Evolutionary conservation across 1,139 yeast species (phyloP), one percentile per base, ranked within the genome.

Genomic region (Candida glucosophila): DNA sequence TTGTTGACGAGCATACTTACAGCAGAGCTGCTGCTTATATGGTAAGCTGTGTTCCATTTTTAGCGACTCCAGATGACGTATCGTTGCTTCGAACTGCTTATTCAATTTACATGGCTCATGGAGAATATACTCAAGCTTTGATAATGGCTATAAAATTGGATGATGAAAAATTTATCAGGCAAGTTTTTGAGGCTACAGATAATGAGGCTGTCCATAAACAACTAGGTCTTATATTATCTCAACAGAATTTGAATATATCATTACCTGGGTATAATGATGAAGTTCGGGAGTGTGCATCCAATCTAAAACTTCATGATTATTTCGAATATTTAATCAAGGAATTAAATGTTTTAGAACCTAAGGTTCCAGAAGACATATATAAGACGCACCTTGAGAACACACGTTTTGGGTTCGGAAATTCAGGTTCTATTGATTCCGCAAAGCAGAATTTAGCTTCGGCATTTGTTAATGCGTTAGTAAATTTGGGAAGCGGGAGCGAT

Each of bases 381-480:
- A 88, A 88, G 53, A 76, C 88, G 17, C 95, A 90, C 49, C 65
- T 88, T 42, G 97, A 88, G 46, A 73, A 67, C 37, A 60, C 81
- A 12, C 62, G 69, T 33, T 66, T 68, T 32, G 75, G 79, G 6
- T 47, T 60, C 30, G 68, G 73, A 10, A 67, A 79, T 17, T 65
- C 74, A 16, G 70, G 80, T 3, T 71, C 33, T n/a, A 64, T 86
- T 38, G 96, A 86, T 52, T 82, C 95, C 22, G 95, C 96, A 12
- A 88, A 86, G 49, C 97, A 90, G 54, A 90, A 88, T 50, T 67
- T 90, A 44, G 98, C 97, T n/a, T 77, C 94, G 4, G 74, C 92
- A 12, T 90, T 92, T 55, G 97, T 88, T 27, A 92, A 86, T 48
- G 82, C 90, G 4, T 85, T 88, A 49, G 69, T 86, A 39, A 92